Conservation (phyloP, 148 eudicot species). For the Suaeda aralocaspica region DNA sequence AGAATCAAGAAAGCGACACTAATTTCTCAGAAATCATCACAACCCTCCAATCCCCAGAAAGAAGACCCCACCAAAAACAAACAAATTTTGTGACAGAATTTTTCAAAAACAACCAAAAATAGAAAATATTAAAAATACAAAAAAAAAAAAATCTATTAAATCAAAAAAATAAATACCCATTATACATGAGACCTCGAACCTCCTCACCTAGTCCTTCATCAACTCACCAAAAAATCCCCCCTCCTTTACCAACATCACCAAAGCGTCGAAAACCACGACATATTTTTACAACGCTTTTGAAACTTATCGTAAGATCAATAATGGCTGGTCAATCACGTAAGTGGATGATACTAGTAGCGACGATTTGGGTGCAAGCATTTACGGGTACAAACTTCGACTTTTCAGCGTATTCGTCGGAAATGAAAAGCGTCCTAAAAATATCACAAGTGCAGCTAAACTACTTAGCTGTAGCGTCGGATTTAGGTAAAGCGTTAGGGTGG, state of each 20-base stretch:
- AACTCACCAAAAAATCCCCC: background rate
- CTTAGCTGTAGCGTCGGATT: slow-evolving; percentile 79
- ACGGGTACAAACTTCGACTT: slow-evolving; percentile 93
- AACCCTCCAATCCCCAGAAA: no score
- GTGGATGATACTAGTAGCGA: slow-evolving; percentile 72
- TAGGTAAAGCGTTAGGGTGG: slow-evolving; percentile 92
- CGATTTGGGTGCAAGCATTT: slow-evolving; percentile 86
- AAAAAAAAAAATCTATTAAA: no score
- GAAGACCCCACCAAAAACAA: no score
- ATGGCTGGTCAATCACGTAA: slow-evolving; percentile 59
- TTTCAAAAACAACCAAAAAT: no score
- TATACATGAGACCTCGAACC: background rate
- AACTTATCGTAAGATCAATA: background rate
- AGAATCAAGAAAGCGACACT: no score
- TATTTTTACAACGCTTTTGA: no score
- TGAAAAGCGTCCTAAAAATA: slow-evolving; percentile 56
- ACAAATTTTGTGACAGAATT: background rate
- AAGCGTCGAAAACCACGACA: background rate
- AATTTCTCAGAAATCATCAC: no score
- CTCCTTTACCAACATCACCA: background rate
- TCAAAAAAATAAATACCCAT: background rate
- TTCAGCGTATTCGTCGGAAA: slow-evolving; percentile 76
- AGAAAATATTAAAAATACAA: no score
- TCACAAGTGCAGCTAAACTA: slow-evolving; percentile 85
- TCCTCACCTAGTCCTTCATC: background rate